Conservation (phyloP, 1,139 yeast species). For the Candida tetrigidarum region DNA sequence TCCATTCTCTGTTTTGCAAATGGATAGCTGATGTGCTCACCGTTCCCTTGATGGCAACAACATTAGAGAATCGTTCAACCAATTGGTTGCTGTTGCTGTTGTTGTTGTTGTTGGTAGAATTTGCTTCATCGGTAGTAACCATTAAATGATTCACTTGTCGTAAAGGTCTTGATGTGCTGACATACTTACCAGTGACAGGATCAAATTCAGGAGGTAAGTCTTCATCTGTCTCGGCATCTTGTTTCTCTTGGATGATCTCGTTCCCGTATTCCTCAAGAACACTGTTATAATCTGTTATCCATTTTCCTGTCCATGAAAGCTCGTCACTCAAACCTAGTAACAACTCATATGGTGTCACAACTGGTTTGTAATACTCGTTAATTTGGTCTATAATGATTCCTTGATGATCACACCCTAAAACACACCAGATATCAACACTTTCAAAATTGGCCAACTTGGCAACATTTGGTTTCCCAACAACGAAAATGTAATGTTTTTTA, state of each 20-base stretch:
- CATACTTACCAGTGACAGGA: conserved; percentile 81
- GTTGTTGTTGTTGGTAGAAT: too few relatives aligned
- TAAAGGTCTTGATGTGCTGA: conserved; percentile 74
- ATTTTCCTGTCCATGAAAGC: conserved; percentile 87
- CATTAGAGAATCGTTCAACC: conserved; percentile 60
- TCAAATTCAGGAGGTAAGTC: conserved; percentile 80
- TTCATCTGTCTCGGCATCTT: conserved; percentile 20
- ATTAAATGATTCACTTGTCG: conserved; percentile 68
- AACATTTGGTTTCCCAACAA: conserved; percentile 98
- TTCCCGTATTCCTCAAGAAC: conserved; percentile 42
- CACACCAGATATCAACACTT: conserved; percentile 89
- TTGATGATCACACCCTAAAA: conserved; percentile 92
- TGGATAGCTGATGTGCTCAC: conserved; percentile 87
- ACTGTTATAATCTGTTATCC: conserved; percentile 80
- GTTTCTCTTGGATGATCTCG: conserved; percentile 24
- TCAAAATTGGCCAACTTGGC: conserved; percentile 97
- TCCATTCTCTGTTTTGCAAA: conserved; percentile 80
- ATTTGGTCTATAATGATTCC: conserved; percentile 83
- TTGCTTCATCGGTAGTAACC: conserved; percentile 40
- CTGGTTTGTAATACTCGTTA: conserved; percentile 86
- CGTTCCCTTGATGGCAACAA: conserved; percentile 72
- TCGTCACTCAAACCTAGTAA: conserved; percentile 77
- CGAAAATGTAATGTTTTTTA: conserved; percentile 90
- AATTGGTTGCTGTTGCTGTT: conserved; percentile 41
- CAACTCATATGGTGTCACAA: conserved; percentile 91